Evolutionary conservation across 805 yeast genomes (phyloP).

Genomic region (Grigorovia yakushimaensis): DNA sequence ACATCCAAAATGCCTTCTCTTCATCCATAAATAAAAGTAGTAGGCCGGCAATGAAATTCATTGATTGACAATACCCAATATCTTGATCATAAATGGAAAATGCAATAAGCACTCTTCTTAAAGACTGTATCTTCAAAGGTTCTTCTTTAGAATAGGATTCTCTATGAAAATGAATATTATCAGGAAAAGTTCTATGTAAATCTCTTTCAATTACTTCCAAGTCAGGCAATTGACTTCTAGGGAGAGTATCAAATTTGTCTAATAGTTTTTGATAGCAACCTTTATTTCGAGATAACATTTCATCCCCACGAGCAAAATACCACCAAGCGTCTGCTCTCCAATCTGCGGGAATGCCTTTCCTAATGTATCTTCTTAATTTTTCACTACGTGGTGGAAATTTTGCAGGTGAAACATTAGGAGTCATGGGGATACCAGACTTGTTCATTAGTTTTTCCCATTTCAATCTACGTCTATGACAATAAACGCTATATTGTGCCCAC

Average conservation of each 20-base stretch:
- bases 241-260: slow-evolving; percentile 35
- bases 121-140: slow-evolving; percentile 53
- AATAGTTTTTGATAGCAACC: slow-evolving; percentile 72
- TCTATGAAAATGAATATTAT: slow-evolving; percentile 68
- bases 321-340: slow-evolving; percentile 99
- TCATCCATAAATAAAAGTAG: slow-evolving; percentile 79
- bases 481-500: slow-evolving; percentile 60
- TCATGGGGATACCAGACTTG: slow-evolving; percentile 50
- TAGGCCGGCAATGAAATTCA: slow-evolving; percentile 86
- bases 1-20: slow-evolving; percentile 91
- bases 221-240: slow-evolving; percentile 37
- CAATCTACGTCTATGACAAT: slow-evolving; percentile 49
- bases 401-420: slow-evolving; percentile 40
- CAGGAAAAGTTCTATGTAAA: slow-evolving; percentile 89
- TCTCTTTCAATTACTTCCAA: slow-evolving; percentile 92
- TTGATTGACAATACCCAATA: slow-evolving; percentile 92
- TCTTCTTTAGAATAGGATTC: slow-evolving; percentile 35
- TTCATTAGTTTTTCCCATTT: slow-evolving; percentile 68
- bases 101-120: slow-evolving; percentile 72
- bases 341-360: slow-evolving; percentile 92
- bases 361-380: slow-evolving; percentile 64
- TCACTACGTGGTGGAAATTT: slow-evolving; percentile 73
- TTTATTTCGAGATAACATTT: slow-evolving; percentile 53
- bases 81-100: slow-evolving; percentile 80
- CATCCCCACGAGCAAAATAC: slow-evolving; percentile 79